Evolutionary conservation across 495 filamentous ascomycete genomes (phyloP), one percentile per base, ranked within the genome.

Genomic region (Durotheca rogersii): DNA sequence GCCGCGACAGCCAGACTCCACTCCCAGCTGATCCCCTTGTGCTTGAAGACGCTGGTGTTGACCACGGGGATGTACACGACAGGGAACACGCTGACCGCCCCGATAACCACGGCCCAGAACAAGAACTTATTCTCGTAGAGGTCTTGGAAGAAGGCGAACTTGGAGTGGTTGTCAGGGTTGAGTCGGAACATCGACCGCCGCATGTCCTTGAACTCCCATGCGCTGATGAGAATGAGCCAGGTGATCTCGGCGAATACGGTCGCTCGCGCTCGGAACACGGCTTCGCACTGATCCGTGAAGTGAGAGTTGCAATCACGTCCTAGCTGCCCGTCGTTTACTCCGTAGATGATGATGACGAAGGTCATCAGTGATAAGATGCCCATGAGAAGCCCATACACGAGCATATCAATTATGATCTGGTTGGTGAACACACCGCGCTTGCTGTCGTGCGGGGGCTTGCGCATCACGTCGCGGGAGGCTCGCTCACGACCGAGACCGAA

Each of bases 211-310:
- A 88, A 82, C 67, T 90, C 85, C 84, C 84, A 88, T 2, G 86
- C 86, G 17, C 79, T 81, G 55, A 89, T 75, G 5, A 89, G 78
- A 15, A 87, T 78, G 33, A 88, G 70, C 73, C 84, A 90, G 0
- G 87, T 89, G 12, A 90, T 74, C 35, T 83, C 85, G 11, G 82
- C 85, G 55, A 90, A 94, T 6, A 83, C 82, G 21, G 89, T 84
- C 0, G 86, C 85, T 10, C 89, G 78, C 11, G 87, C 89, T 18
- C 85, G 84, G 69, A 88, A 90, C 1, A 89, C 85, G 7, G 76
- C 68, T 0, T 70, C 68, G 67, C 87, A 90, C 25, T 40, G 66
- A 0, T 72, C 66, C 5, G 71, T 72, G 58, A 77, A 84, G 7
- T 53, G 49, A 29, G 77, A 68, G 65, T 90, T 90, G 72, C 87